phyloP scores from a whole-genome alignment of 352 stramenopile genomes.

The Phytopythium aichiense region DNA sequence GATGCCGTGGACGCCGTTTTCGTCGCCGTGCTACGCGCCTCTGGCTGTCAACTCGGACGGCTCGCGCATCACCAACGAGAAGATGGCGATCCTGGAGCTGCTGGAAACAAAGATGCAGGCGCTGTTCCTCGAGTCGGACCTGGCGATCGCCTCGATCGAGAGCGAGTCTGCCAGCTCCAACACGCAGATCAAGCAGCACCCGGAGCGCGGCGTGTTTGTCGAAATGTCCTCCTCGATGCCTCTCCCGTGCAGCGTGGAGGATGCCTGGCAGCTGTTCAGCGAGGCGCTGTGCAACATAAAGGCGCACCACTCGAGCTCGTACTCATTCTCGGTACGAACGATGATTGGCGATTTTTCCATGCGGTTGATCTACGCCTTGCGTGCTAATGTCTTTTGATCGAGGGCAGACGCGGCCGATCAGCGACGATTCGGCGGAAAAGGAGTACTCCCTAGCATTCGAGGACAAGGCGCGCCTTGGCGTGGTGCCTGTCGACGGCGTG shows the following conservation, averaged over 20 bases:
- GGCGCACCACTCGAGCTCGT: background rate
- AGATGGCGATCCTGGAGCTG: background rate
- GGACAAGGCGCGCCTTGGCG: slow-evolving; percentile 5
- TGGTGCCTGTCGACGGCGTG: slow-evolving; percentile 1
- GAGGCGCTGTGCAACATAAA: slow-evolving; percentile 1
- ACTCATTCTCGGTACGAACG: background rate
- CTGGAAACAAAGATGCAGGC: background rate
- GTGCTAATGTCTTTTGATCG: background rate
- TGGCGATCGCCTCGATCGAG: background rate
- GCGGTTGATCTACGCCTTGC: background rate
- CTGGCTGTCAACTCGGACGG: background rate
- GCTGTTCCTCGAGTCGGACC: background rate
- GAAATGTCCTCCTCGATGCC: background rate
- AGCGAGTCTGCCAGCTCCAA: background rate
- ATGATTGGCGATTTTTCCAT: too few relatives aligned
- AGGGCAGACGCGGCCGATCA: background rate
- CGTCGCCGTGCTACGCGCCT: background rate
- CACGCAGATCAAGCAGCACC: slow-evolving; percentile 4
- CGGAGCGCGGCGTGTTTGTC: slow-evolving; percentile 2
- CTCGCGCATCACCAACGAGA: background rate
- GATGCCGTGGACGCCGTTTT: background rate
- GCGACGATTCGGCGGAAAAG: background rate
- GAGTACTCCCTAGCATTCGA: slow-evolving; percentile 3
- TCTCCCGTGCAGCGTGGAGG: background rate
- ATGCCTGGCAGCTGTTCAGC: background rate